Percentiles rank a stretch among this genome's conserved stretches.
Evolutionary conservation across 1,284 basidiomycete species (phyloP).

Genomic region (Austroboletus novae-zelandiae): DNA sequence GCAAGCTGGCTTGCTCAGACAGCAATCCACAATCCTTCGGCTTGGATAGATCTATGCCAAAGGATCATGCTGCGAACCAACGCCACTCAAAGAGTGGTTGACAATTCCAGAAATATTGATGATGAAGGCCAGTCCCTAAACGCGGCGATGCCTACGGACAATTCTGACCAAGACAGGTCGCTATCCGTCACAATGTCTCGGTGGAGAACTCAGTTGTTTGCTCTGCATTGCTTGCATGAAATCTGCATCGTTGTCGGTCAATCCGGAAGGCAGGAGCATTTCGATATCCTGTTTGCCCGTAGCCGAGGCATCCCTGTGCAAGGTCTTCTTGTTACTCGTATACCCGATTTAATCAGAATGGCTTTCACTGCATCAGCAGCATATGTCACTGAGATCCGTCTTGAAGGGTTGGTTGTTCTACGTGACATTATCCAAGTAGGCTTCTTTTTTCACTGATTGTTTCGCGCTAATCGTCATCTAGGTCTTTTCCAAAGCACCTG

Average conservation of each 20-base stretch:
- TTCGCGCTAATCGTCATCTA: conserved; percentile 32
- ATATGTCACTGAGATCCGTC: conserved; percentile 90
- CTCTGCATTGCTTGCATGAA: conserved; percentile 88
- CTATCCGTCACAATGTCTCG: conserved; percentile 61
- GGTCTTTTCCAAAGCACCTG: conserved; percentile 84
- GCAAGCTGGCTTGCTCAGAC: conserved; percentile 96
- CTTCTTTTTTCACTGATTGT: neutral
- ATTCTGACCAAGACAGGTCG: conserved; percentile 33
- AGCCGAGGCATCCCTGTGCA: conserved; percentile 43
- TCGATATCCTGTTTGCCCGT: conserved; percentile 70
- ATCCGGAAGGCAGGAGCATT: conserved; percentile 77
- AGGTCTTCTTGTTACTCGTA: conserved; percentile 73
- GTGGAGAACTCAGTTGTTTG: conserved; percentile 97
- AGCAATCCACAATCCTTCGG: conserved; percentile 87
- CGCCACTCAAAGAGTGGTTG: conserved; percentile 71
- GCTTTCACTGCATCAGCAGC: conserved; percentile 97
- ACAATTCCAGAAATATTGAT: conserved; percentile 70
- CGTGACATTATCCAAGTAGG: conserved; percentile 89
- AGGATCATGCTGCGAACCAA: conserved; percentile 92
- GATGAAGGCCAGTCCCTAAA: conserved; percentile 92
- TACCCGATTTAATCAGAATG: conserved; percentile 94
- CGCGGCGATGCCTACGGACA: conserved; percentile 40
- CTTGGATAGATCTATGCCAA: conserved; percentile 98
- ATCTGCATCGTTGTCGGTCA: conserved; percentile 78
- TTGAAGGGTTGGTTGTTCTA: conserved; percentile 90